phyloP scores from a whole-genome alignment of 2,329 filamentous ascomycete species.

The Ascosphaera aggregata region DNA sequence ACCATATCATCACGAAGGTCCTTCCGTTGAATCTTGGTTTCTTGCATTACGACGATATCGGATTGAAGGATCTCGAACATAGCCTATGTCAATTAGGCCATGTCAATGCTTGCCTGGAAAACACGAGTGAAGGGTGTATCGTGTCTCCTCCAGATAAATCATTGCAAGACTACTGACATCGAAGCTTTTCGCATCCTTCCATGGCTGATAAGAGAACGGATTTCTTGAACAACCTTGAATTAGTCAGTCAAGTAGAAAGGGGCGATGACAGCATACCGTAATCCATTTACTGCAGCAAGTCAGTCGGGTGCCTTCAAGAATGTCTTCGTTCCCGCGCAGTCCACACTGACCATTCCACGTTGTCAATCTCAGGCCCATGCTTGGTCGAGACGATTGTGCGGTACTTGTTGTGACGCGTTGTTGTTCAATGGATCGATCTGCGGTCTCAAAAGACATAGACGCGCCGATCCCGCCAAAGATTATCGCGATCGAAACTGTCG shows the following conservation, averaged over 20 bases:
- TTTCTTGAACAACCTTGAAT: constrained; percentile 35
- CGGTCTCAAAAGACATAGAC: too few species aligned
- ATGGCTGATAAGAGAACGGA: constrained; percentile 66
- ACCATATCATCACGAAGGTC: constrained; percentile 92
- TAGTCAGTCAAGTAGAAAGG: neutral
- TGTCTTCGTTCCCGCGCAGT: neutral
- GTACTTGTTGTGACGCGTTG: too few species aligned
- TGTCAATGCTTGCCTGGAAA: neutral
- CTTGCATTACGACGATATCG: constrained; percentile 88
- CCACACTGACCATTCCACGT: constrained; percentile 52
- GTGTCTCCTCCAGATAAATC: too few species aligned
- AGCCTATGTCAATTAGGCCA: constrained; percentile 24
- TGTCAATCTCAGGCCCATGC: constrained; percentile 44
- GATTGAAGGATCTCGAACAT: constrained; percentile 91
- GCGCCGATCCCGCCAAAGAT: too few species aligned
- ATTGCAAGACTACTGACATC: constrained; percentile 27
- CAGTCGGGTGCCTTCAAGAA: constrained; percentile 7
- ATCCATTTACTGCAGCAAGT: constrained; percentile 44
- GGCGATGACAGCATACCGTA: constrained; percentile 27
- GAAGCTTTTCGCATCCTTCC: constrained; percentile 47
- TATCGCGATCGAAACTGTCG: too few species aligned
- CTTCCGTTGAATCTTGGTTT: constrained; percentile 87
- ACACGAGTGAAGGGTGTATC: too few species aligned
- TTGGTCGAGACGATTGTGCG: too few species aligned
- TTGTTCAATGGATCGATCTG: too few species aligned